Evolutionary conservation across 495 filamentous ascomycete genomes (phyloP).

Genomic region (Penicillium cinerascens): DNA sequence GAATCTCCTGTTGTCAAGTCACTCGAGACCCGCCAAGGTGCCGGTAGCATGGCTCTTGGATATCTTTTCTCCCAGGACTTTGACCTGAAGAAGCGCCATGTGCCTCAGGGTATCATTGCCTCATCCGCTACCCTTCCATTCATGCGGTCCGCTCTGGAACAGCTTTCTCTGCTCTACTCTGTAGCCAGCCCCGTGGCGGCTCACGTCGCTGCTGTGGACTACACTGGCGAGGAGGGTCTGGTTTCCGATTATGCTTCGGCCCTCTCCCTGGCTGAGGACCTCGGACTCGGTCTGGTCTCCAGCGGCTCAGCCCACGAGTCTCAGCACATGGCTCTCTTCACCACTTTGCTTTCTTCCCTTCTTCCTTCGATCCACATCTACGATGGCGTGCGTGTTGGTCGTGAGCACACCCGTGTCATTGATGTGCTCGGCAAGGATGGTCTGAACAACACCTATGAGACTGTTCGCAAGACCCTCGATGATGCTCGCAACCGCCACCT

Average conservation of each 20-base stretch:
- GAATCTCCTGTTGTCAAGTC: slow-evolving; percentile 71
- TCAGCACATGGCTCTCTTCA: slow-evolving; percentile 92
- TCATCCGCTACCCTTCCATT: slow-evolving; percentile 76
- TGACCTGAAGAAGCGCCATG: slow-evolving; percentile 81
- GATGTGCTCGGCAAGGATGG: slow-evolving; percentile 75
- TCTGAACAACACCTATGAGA: slow-evolving; percentile 66
- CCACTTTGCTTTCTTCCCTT: slow-evolving; percentile 75
- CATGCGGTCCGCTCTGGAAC: slow-evolving; percentile 81
- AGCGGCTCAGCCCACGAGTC: slow-evolving; percentile 84
- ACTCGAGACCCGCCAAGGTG: slow-evolving; percentile 84
- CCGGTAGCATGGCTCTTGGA: slow-evolving; percentile 86
- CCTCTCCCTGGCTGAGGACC: slow-evolving; percentile 80
- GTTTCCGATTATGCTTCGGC: slow-evolving; percentile 85
- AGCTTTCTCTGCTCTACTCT: slow-evolving; percentile 82
- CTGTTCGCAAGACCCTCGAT: slow-evolving; percentile 58
- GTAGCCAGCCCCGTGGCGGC: slow-evolving; percentile 89
- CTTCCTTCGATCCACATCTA: slow-evolving; percentile 88
- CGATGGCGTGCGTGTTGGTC: slow-evolving; percentile 80
- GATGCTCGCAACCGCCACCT: slow-evolving; percentile 63
- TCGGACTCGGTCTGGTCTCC: slow-evolving; percentile 80
- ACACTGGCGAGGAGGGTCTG: slow-evolving; percentile 66
- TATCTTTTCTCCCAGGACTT: slow-evolving; percentile 98
- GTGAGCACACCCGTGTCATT: slow-evolving; percentile 82
- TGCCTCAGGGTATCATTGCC: slow-evolving; percentile 86
- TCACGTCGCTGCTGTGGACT: slow-evolving; percentile 92